phyloP scores from a whole-genome alignment of 1,284 basidiomycete species.

The Rhodotorula glutinis region DNA sequence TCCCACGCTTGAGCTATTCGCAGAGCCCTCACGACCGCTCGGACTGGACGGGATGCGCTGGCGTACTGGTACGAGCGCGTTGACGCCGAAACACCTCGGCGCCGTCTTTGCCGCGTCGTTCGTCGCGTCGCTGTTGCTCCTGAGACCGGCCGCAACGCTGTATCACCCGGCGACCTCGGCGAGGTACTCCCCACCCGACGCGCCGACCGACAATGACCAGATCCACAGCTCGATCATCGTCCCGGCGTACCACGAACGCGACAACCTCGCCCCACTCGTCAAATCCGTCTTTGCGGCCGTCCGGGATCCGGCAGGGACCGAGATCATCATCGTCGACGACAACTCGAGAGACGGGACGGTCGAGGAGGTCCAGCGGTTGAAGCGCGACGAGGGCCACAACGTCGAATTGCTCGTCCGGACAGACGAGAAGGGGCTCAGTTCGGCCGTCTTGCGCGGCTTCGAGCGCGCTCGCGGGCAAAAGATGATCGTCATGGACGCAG shows the following conservation, averaged over 20 bases:
- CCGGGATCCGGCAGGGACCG: conserved; percentile 45
- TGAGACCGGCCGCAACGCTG: conserved; percentile 10
- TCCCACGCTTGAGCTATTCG: too few species aligned
- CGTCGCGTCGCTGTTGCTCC: conserved; percentile 22
- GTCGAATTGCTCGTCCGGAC: conserved; percentile 53
- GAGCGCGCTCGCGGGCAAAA: conserved; percentile 51
- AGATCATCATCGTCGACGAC: conserved; percentile 56
- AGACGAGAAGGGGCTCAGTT: conserved; percentile 51
- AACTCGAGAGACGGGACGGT: conserved; percentile 54
- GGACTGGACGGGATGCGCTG: background rate
- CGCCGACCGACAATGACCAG: conserved; percentile 9
- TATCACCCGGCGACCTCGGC: conserved; percentile 30
- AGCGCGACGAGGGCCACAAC: conserved; percentile 51
- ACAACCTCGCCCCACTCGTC: conserved; percentile 53
- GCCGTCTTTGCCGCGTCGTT: conserved; percentile 25
- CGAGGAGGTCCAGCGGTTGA: conserved; percentile 51
- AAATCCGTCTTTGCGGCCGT: conserved; percentile 48
- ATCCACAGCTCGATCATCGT: conserved; percentile 53
- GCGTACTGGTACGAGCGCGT: background rate
- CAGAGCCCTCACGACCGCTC: background rate
- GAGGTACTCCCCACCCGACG: conserved; percentile 27
- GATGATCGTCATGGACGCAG: conserved; percentile 55
- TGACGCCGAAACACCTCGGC: conserved; percentile 1
- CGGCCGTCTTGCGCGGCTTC: conserved; percentile 54
- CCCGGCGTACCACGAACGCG: conserved; percentile 55